Base-by-base conservation (phyloP, 495 filamentous ascomycete species). In the Penicillium maclennaniae region DNA sequence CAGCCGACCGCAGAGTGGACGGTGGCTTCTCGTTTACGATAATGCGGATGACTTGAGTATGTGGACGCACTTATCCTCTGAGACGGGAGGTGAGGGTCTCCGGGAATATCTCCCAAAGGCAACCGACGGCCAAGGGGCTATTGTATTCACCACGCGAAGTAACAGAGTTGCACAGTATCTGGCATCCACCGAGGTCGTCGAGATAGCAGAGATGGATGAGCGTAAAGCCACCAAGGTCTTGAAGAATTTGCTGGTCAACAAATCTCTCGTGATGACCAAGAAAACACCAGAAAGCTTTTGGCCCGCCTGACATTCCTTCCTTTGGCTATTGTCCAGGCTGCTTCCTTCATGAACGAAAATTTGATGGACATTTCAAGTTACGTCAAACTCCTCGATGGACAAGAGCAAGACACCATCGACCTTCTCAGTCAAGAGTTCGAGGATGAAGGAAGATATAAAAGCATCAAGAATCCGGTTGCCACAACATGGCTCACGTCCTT, bases 401-500 rank as follows among this genome's bases (percentile, higher is more conserved):
- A 70, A 12, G 72, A 79, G 20, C 46, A 73, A 31, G 65, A 72
- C 14, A 55, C 56, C 2, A 60, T 75, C 8, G 61, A 67, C 17
- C 59, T 83, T 6, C 55, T 83, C 10, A 79, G 74, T 49, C 56
- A 70, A 58, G 79, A 81, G 5, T 85, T 81, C 46, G 63, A 69
- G 6, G 77, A 81, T 28, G 55, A 69, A 6, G 56, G 66, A 9
- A 60, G 76, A 44, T 79, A 81, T 49, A 36, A 31, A 5, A 68
- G 63, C 6, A 66, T 57, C 15, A 62, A 73, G 16, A 84, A 82
- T 49, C 69, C 82, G 4, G 69, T 84, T 0, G 78, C 76, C 2
- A 70, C 67, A 0, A 85, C 81, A 0, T 84, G 78, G 80, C 63
- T 77, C 0, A 73, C 80, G 0, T 81, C 79, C 0, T 79, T 84